Percentiles rank a stretch among this genome's conserved stretches.
phyloP scores from a whole-genome alignment of 371 early-diverging fungal genomes.

The Ordospora pajunii region DNA sequence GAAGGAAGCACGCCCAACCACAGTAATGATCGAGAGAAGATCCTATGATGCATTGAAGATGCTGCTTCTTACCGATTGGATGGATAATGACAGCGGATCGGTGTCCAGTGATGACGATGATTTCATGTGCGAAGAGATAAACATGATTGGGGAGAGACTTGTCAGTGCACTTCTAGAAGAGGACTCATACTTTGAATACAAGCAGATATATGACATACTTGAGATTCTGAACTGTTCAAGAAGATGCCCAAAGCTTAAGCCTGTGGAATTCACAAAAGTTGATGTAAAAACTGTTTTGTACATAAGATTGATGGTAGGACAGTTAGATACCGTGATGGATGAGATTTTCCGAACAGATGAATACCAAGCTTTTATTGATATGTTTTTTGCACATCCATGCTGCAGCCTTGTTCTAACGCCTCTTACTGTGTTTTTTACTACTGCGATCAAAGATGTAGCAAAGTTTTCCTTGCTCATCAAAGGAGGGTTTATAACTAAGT shows the following conservation, averaged over 20 bases:
- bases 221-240: constrained; percentile 1
- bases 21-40: background rate
- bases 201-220: constrained; percentile 1
- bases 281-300: background rate
- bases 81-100: background rate
- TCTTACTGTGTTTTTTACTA: background rate
- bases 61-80: constrained; percentile 8
- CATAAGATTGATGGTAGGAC: background rate
- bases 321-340: background rate
- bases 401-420: background rate
- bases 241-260: background rate
- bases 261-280: background rate
- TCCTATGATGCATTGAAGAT: background rate
- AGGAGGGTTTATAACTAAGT: background rate
- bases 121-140: background rate
- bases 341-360: background rate
- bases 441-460: background rate
- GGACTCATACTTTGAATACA: background rate
- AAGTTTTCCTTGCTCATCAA: background rate
- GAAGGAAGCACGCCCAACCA: background rate
- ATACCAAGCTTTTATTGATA: background rate
- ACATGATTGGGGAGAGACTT: background rate
- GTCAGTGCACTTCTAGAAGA: background rate
- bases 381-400: constrained; percentile 1
- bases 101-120: constrained; percentile 5